Evolutionary conservation across 164 flowering plant genomes (phyloP).

Genomic region (Cinnamomum micranthum): DNA sequence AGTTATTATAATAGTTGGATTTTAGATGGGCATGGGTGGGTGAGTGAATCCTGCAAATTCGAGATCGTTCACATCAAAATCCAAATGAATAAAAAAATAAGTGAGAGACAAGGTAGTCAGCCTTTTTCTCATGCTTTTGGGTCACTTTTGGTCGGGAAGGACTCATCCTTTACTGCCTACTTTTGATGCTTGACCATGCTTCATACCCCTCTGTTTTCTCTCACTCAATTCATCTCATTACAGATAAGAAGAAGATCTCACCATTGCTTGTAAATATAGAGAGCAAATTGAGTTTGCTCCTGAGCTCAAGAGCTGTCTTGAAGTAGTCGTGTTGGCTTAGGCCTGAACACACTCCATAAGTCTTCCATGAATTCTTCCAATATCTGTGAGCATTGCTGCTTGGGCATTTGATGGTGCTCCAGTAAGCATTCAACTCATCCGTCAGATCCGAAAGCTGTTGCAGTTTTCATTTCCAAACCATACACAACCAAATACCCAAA

Average conservation of each 20-base stretch:
- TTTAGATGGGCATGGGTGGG: too few species aligned
- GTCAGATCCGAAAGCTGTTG: slow-evolving; percentile 9
- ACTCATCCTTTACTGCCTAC: neutral
- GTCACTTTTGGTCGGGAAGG: neutral
- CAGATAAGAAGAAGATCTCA: neutral
- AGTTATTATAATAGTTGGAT: too few species aligned
- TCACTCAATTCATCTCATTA: neutral
- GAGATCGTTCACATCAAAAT: too few species aligned
- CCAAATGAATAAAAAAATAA: too few species aligned
- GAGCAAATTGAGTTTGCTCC: neutral
- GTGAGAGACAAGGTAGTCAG: too few species aligned
- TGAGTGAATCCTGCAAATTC: too few species aligned
- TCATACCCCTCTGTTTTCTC: neutral
- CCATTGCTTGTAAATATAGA: slow-evolving; percentile 1
- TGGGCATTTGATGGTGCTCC: slow-evolving; percentile 14
- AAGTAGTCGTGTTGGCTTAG: slow-evolving; percentile 13
- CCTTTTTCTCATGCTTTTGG: too few species aligned
- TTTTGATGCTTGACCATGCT: neutral
- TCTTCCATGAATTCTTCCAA: slow-evolving; percentile 9
- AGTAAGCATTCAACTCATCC: slow-evolving; percentile 6
- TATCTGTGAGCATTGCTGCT: neutral
- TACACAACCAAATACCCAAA: too few species aligned
- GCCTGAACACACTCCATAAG: slow-evolving; percentile 9
- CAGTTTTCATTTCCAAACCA: neutral
- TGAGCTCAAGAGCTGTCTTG: slow-evolving; percentile 11